Percentiles rank a stretch among this genome's conserved stretches.
Conservation (phyloP, 2,329 filamentous ascomycete genomes). For the Hawksworthiomyces lignivorus region DNA sequence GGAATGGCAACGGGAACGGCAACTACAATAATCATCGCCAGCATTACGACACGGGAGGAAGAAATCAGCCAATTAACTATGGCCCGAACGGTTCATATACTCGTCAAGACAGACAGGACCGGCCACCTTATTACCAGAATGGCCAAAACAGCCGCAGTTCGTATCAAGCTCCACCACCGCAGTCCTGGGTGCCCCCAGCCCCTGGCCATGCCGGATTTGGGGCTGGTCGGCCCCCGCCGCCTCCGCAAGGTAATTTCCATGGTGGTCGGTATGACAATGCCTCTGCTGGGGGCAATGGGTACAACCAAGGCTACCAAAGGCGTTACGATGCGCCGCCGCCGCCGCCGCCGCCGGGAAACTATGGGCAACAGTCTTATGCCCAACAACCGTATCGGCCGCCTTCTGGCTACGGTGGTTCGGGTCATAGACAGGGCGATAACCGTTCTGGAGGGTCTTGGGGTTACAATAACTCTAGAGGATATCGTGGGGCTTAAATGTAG, state of each 20-base stretch:
- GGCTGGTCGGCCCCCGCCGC: conserved; percentile 35
- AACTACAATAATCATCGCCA: conserved; percentile 2
- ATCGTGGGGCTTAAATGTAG: conserved; percentile 6
- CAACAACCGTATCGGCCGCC: conserved; percentile 12
- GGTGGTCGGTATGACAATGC: conserved; percentile 11
- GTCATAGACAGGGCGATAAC: conserved; percentile 12
- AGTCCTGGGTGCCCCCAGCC: conserved; percentile 35
- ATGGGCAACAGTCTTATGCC: neutral
- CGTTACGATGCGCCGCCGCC: conserved; percentile 7
- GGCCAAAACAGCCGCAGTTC: conserved; percentile 15
- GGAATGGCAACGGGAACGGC: neutral
- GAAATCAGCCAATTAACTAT: conserved; percentile 45
- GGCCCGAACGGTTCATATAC: conserved; percentile 22
- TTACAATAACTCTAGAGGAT: conserved; percentile 14
- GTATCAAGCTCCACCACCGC: conserved; percentile 19
- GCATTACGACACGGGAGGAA: conserved; percentile 1
- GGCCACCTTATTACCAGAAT: conserved; percentile 9
- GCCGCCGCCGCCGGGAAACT: conserved; percentile 6
- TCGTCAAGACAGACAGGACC: conserved; percentile 12
- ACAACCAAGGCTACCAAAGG: conserved; percentile 7
- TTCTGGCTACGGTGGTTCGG: conserved; percentile 15
- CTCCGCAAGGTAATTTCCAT: conserved; percentile 25
- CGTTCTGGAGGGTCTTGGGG: conserved; percentile 4
- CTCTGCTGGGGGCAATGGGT: conserved; percentile 1
- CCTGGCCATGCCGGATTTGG: conserved; percentile 37